Evolutionary conservation across 2,329 filamentous ascomycete species (phyloP).

Genomic region (Leptographium wingfieldii): DNA sequence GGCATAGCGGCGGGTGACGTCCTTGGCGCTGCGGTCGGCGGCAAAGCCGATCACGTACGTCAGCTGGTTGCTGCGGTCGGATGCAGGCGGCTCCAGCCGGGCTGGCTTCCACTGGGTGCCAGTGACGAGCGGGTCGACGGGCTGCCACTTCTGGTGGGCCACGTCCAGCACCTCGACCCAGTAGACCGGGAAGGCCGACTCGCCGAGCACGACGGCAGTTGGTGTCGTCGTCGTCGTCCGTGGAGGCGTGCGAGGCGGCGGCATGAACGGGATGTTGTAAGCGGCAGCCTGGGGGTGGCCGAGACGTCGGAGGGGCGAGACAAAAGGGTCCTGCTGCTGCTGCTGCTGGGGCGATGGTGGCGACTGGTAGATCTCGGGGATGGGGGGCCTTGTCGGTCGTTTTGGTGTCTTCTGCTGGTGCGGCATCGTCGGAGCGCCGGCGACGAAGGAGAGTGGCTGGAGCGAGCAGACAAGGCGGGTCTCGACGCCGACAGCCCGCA

Average conservation of each 20-base stretch:
- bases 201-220: constrained; percentile 40
- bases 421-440: constrained; percentile 35
- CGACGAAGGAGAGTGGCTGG: constrained; percentile 63
- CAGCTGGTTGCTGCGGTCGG: constrained; percentile 63
- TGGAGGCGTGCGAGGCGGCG: constrained; percentile 5
- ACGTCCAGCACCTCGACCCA: constrained; percentile 90
- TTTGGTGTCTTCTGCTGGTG: constrained; percentile 17
- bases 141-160: constrained; percentile 82
- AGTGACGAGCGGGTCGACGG: constrained; percentile 76
- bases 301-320: constrained; percentile 32
- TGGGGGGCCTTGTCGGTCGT: constrained; percentile 22
- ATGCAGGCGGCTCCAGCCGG: constrained; percentile 70
- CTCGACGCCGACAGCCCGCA: constrained; percentile 72
- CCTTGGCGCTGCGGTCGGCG: constrained; percentile 61
- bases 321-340: not conserved
- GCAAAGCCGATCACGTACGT: constrained; percentile 80
- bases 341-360: constrained; percentile 8
- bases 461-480: constrained; percentile 80
- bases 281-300: constrained; percentile 42
- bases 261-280: constrained; percentile 33
- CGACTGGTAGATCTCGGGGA: constrained; percentile 26
- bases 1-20: constrained; percentile 79
- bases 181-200: constrained; percentile 72
- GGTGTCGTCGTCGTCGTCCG: constrained; percentile 18
- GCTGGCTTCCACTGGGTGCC: constrained; percentile 62